These are phyloP conservation scores for Ceratocystis colombiana DNA, from an alignment of 2,329 filamentous ascomycete species.

Conservation along the genomic window DNA sequence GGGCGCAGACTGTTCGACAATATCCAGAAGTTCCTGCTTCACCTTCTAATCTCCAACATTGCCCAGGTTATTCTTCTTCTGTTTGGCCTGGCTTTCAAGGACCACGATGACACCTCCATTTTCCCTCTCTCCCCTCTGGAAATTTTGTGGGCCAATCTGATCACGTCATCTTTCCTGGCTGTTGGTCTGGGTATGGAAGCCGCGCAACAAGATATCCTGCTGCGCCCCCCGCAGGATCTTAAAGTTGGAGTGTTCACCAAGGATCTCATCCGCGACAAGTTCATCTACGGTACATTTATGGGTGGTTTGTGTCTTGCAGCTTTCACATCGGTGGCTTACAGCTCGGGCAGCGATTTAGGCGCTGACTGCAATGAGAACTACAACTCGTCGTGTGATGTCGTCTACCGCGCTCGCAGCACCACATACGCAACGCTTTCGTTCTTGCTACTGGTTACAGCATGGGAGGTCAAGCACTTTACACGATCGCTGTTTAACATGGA, in stretches of 20 bases:
- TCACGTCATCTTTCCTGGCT: conserved; percentile 61
- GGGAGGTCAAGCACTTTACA: conserved; percentile 64
- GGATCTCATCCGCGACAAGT: conserved; percentile 57
- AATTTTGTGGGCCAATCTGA: conserved; percentile 67
- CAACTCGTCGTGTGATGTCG: conserved; percentile 41
- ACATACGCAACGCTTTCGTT: conserved; percentile 61
- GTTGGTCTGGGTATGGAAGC: conserved; percentile 63
- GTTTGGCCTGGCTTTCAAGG: conserved; percentile 60
- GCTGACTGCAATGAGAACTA: conserved; percentile 48
- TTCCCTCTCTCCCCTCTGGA: conserved; percentile 63
- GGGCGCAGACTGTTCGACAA: conserved; percentile 62
- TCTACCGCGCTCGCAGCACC: conserved; percentile 56
- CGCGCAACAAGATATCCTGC: conserved; percentile 56
- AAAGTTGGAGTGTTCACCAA: conserved; percentile 51
- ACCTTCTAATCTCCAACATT: conserved; percentile 59
- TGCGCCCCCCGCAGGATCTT: conserved; percentile 53
- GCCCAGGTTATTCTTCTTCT: conserved; percentile 60
- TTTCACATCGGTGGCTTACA: conserved; percentile 52
- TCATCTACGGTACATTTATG: conserved; percentile 55
- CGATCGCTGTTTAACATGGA: conserved; percentile 61
- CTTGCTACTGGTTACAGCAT: conserved; percentile 56
- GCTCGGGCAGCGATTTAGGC: conserved; percentile 41
- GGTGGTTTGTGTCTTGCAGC: conserved; percentile 50
- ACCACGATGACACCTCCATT: conserved; percentile 47
- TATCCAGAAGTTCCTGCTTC: conserved; percentile 60